Conservation (phyloP, 1,284 basidiomycete species). For the Sanghuangporus sanghuang region DNA sequence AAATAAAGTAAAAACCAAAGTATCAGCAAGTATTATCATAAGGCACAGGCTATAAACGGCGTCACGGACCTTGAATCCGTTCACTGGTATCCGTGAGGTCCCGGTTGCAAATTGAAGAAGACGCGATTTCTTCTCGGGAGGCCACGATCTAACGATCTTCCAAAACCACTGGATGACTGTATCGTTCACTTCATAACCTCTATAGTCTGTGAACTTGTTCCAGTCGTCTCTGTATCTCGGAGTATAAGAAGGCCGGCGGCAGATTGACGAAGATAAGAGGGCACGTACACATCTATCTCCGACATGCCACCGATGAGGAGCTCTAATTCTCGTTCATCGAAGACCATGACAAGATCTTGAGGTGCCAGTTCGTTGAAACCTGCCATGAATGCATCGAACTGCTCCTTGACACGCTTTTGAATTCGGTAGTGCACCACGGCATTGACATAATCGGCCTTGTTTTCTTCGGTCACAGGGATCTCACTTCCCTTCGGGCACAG, state of each 20-base stretch:
- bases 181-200: conserved; percentile 70
- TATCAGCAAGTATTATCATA: not conserved
- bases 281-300: conserved; percentile 82
- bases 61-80: conserved; percentile 14
- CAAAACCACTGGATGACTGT: conserved; percentile 98
- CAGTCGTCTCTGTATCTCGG: conserved; percentile 53
- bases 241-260: not conserved
- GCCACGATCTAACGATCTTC: conserved; percentile 91
- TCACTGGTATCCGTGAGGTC: conserved; percentile 84
- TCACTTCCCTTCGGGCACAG: conserved; percentile 79
- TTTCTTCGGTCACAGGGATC: conserved; percentile 84
- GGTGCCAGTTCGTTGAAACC: conserved; percentile 95
- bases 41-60: not conserved
- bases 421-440: conserved; percentile 89
- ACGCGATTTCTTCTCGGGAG: conserved; percentile 87
- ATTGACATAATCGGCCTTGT: conserved; percentile 95
- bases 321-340: conserved; percentile 93
- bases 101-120: conserved; percentile 91
- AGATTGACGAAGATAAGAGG: not conserved
- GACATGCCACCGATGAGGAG: conserved; percentile 94
- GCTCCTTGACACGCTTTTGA: conserved; percentile 86
- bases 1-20: conserved; percentile 23
- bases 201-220: conserved; percentile 75
- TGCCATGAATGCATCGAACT: conserved; percentile 93
- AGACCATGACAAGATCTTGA: conserved; percentile 90